A percentile compares a stretch with the other conserved stretches of the same genome.
These are phyloP conservation scores for Phytophthora litchii DNA, from an alignment of 352 stramenopile genomes.

Conservation along the genomic window DNA sequence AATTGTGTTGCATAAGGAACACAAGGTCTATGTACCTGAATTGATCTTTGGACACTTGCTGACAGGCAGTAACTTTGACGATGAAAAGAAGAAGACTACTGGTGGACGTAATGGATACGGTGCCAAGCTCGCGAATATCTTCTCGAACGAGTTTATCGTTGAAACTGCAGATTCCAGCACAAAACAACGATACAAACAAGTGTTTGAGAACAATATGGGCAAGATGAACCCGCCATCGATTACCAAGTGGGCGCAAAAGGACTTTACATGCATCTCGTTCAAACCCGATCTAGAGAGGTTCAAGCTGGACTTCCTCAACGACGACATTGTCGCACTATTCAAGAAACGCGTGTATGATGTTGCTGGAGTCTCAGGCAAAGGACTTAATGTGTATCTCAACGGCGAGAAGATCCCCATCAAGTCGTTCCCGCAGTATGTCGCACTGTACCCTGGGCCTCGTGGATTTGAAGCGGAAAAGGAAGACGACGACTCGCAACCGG, in stretches of 20 bases:
- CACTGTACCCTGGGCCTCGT: conserved; percentile 80
- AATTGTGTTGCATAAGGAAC: conserved; percentile 95
- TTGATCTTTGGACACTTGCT: conserved; percentile 98
- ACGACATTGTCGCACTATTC: conserved; percentile 96
- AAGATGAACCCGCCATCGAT: conserved; percentile 89
- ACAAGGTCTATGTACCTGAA: conserved; percentile 98
- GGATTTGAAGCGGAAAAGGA: conserved; percentile 36
- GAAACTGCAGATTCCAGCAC: conserved; percentile 95
- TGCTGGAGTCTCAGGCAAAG: conserved; percentile 94
- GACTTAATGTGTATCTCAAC: conserved; percentile 95
- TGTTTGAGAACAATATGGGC: conserved; percentile 95
- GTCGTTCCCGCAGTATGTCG: conserved; percentile 95
- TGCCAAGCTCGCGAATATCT: conserved; percentile 99
- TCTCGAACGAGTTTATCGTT: conserved; percentile 98
- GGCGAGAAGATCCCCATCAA: conserved; percentile 91
- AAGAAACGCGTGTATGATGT: conserved; percentile 98
- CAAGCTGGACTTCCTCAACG: conserved; percentile 91
- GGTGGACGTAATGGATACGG: conserved; percentile 98
- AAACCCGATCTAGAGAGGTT: conserved; percentile 95
- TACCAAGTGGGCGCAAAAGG: conserved; percentile 77
- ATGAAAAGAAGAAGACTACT: conserved; percentile 95
- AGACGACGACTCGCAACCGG: conserved; percentile 35
- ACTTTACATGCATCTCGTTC: conserved; percentile 98
- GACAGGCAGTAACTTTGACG: conserved; percentile 98
- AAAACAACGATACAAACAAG: conserved; percentile 94